These are phyloP conservation scores for Chamaenerion angustifolium DNA, from an alignment of 345 rosid genomes.

Conservation along the genomic window DNA sequence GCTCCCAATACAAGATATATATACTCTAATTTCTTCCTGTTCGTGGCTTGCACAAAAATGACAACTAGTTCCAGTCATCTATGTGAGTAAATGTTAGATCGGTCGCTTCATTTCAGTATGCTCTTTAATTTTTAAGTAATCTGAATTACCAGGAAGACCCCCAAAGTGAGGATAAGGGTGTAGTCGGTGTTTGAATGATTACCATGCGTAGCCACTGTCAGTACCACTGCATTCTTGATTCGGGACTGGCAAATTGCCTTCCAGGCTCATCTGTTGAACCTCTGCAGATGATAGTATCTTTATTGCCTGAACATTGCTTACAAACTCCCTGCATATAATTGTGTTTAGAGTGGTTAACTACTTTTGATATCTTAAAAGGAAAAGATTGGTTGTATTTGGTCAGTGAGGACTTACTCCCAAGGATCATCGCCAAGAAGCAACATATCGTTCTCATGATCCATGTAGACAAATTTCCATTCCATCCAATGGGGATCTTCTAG, in stretches of 20 bases:
- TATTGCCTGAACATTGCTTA: slow-evolving; percentile 79
- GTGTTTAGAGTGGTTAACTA: too few relatives aligned
- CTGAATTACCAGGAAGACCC: too few relatives aligned
- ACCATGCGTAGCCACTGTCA: slow-evolving; percentile 83
- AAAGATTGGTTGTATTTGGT: too few relatives aligned
- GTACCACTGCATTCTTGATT: slow-evolving; percentile 83
- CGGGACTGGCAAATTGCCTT: slow-evolving; percentile 58
- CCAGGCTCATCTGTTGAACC: slow-evolving; percentile 93
- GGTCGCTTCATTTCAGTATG: too few relatives aligned
- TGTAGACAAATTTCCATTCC: slow-evolving; percentile 87
- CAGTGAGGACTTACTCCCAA: slow-evolving; percentile 68
- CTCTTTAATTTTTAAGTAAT: too few relatives aligned
- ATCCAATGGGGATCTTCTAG: slow-evolving; percentile 84
- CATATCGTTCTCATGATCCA: slow-evolving; percentile 89
- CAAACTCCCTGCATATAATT: slow-evolving; percentile 55
- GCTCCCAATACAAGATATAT: too few relatives aligned
- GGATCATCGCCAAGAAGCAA: slow-evolving; percentile 97
- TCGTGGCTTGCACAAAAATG: too few relatives aligned
- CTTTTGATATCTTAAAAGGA: too few relatives aligned
- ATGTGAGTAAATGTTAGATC: too few relatives aligned
- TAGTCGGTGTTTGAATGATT: slow-evolving; percentile 2
- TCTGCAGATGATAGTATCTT: slow-evolving; percentile 84
- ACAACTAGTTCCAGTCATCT: too few relatives aligned
- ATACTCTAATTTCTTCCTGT: too few relatives aligned
- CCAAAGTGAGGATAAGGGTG: too few relatives aligned